Percentiles rank a stretch among this genome's conserved stretches.
Evolutionary conservation across 176 grass and related monocot species (phyloP).

Genomic region (Aegilops longissima): DNA sequence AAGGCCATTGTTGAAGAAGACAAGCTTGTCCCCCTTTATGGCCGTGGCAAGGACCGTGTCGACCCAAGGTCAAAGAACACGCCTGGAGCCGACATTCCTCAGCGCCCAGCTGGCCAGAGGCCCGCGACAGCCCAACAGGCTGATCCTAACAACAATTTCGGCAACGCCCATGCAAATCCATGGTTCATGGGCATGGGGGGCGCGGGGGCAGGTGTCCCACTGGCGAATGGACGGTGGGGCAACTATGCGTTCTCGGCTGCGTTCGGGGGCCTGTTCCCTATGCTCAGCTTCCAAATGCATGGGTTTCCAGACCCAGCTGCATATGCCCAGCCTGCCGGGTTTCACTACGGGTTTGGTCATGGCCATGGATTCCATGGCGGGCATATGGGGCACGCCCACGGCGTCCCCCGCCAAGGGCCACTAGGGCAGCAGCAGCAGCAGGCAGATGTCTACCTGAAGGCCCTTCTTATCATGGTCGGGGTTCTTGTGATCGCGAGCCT

Average conservation of each 20-base stretch:
- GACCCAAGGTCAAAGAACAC: conserved; percentile 79
- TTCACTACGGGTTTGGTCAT: conserved; percentile 77
- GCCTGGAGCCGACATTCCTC: conserved; percentile 67
- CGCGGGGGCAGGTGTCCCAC: conserved; percentile 22
- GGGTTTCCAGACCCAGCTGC: conserved; percentile 63
- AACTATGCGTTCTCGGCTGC: conserved; percentile 80
- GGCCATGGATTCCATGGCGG: conserved; percentile 70
- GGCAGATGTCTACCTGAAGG: conserved; percentile 76
- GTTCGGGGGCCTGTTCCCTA: conserved; percentile 79
- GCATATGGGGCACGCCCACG: conserved; percentile 48
- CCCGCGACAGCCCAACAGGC: conserved; percentile 65
- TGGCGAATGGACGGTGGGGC: conserved; percentile 53
- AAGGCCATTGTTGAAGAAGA: conserved; percentile 89
- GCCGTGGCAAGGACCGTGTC: conserved; percentile 78
- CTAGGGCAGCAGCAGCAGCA: conserved; percentile 71
- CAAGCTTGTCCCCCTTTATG: conserved; percentile 89
- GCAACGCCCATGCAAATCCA: conserved; percentile 45
- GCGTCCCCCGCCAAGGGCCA: conserved; percentile 38
- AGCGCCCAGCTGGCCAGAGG: conserved; percentile 82
- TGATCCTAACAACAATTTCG: conserved; percentile 54
- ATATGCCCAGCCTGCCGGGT: conserved; percentile 65
- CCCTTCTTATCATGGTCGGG: conserved; percentile 60
- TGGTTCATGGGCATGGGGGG: conserved; percentile 50
- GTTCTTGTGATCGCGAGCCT: conserved; percentile 78
- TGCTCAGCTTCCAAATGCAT: conserved; percentile 90